phyloP scores from a whole-genome alignment of 768 basidiomycete species.

The Suillus americanus region DNA sequence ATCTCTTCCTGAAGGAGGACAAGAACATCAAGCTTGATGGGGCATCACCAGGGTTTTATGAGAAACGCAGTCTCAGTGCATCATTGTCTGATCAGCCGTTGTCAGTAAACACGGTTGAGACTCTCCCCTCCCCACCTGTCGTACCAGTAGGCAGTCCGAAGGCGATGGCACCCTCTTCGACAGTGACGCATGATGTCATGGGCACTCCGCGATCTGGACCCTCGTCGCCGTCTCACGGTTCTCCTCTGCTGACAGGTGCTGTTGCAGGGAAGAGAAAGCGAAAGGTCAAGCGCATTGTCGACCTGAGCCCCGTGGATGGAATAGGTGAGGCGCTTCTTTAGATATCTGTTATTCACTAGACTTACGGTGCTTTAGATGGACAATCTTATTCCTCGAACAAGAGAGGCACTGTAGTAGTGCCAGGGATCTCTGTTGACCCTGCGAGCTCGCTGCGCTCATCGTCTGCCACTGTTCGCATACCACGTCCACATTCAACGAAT shows the following conservation, averaged over 20 bases:
- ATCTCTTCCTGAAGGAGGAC: conserved; percentile 83
- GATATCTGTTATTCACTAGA: conserved; percentile 26
- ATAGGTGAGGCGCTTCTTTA: conserved; percentile 34
- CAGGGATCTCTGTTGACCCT: neutral
- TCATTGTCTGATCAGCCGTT: conserved; percentile 52
- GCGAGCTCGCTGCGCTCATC: conserved; percentile 10
- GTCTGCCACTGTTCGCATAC: conserved; percentile 18
- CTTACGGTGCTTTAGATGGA: conserved; percentile 33
- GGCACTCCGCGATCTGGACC: conserved; percentile 25
- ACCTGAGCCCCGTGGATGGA: conserved; percentile 55
- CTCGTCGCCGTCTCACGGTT: conserved; percentile 38
- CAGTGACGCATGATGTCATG: conserved; percentile 21
- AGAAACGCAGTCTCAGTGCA: conserved; percentile 57
- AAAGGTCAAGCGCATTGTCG: conserved; percentile 76
- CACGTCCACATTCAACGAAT: conserved; percentile 16
- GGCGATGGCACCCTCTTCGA: conserved; percentile 11
- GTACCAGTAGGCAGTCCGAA: conserved; percentile 51
- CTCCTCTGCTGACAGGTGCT: conserved; percentile 44
- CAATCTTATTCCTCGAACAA: neutral
- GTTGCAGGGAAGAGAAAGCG: conserved; percentile 49
- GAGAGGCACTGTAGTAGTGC: neutral
- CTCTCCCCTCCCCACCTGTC: conserved; percentile 57
- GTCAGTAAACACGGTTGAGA: conserved; percentile 46
- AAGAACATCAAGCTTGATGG: conserved; percentile 79
- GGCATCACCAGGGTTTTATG: conserved; percentile 64